Conservation (phyloP, 495 filamentous ascomycete species). For the Barbatosphaeria neglecta region DNA sequence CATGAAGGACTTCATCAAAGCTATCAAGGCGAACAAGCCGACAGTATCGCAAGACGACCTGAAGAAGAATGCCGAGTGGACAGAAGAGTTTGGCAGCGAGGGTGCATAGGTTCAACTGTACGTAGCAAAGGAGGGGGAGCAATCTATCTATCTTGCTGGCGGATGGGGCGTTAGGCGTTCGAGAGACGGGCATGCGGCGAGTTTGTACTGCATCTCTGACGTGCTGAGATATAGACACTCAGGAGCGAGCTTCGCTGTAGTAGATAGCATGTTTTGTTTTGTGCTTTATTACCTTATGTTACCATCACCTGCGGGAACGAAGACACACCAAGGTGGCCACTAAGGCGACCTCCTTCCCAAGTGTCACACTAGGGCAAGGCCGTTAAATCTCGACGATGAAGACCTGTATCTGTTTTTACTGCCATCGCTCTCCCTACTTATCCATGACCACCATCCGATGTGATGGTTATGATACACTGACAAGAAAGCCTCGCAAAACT, state of each 20-base stretch:
- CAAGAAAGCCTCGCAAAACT: constrained; percentile 1
- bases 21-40: constrained; percentile 73
- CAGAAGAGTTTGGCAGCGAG: constrained; percentile 91
- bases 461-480: constrained; percentile 18
- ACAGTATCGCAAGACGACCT: constrained; percentile 84
- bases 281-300: too few relatives aligned
- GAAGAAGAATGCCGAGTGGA: constrained; percentile 81
- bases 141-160: constrained; percentile 1
- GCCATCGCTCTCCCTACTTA: background rate
- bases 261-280: too few relatives aligned
- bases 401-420: background rate
- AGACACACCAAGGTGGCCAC: too few relatives aligned
- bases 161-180: constrained; percentile 21
- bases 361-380: too few relatives aligned
- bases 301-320: too few relatives aligned
- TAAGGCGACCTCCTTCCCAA: too few relatives aligned
- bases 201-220: too few relatives aligned
- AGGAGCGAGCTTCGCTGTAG: too few relatives aligned
- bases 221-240: too few relatives aligned
- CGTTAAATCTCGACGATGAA: background rate
- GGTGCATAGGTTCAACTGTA: constrained; percentile 37
- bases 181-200: background rate
- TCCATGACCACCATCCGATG: constrained; percentile 13
- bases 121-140: too few relatives aligned
- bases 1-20: constrained; percentile 89